Percentiles rank a stretch among this genome's conserved stretches.
These are phyloP conservation scores for Naganishia onofrii DNA, from an alignment of 768 basidiomycete species.

Conservation along the genomic window DNA sequence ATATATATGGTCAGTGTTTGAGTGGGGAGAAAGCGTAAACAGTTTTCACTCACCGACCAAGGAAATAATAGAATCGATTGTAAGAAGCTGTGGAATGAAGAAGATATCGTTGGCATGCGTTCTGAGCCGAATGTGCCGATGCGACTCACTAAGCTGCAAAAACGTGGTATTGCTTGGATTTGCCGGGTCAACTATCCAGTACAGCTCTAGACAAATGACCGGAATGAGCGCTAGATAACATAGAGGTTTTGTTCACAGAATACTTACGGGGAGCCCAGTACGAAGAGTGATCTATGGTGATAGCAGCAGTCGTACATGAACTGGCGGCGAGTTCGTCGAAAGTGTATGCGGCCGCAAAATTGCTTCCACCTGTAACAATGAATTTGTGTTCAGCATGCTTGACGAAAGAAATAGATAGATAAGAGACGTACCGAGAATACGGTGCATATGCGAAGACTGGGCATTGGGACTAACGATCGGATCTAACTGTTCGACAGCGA, in stretches of 20 bases:
- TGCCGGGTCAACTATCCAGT: constrained; percentile 15
- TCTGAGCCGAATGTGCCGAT: neutral
- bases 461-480: constrained; percentile 46
- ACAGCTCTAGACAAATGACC: constrained; percentile 25
- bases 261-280: constrained; percentile 29
- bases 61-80: constrained; percentile 25
- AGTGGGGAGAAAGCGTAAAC: neutral
- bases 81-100: constrained; percentile 1
- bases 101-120: too few species aligned
- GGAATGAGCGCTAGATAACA: neutral
- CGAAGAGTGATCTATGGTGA: constrained; percentile 45
- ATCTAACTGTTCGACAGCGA: constrained; percentile 44
- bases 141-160: constrained; percentile 9
- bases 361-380: constrained; percentile 35
- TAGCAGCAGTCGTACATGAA: constrained; percentile 38
- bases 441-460: constrained; percentile 46
- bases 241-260: neutral
- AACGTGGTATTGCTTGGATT: constrained; percentile 19
- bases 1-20: neutral
- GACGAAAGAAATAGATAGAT: neutral
- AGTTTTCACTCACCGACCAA: constrained; percentile 1
- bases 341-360: constrained; percentile 44
- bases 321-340: constrained; percentile 34
- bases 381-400: neutral
- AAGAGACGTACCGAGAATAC: constrained; percentile 35